These are phyloP conservation scores for Trichoderma pleuroti DNA, from an alignment of 2,329 filamentous ascomycete genomes.

Conservation along the genomic window DNA sequence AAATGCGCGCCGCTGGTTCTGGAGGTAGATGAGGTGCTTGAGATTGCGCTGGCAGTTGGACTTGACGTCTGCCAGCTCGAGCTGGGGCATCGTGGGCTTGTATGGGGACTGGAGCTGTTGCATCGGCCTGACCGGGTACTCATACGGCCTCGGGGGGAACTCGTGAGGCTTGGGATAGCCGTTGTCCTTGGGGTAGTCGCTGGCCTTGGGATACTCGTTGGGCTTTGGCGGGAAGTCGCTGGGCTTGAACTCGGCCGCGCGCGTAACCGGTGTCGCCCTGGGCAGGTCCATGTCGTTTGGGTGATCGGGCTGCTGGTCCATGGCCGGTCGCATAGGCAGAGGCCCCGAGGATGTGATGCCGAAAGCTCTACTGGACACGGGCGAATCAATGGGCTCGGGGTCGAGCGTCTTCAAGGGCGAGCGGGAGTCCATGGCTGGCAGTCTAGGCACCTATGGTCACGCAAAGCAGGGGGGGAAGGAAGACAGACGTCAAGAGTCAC, in stretches of 20 bases:
- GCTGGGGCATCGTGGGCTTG: conserved; percentile 7
- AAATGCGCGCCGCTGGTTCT: conserved; percentile 29
- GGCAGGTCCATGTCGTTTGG: conserved; percentile 24
- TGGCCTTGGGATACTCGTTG: neutral
- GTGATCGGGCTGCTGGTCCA: conserved; percentile 25
- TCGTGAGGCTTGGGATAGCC: conserved; percentile 6
- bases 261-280: neutral
- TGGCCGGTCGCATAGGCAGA: conserved; percentile 23
- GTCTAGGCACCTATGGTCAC: conserved; percentile 12
- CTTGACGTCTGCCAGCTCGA: conserved; percentile 30
- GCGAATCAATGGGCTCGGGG: conserved; percentile 16
- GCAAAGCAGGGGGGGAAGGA: neutral
- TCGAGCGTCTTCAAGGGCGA: conserved; percentile 10
- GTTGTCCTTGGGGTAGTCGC: neutral
- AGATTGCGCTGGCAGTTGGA: conserved; percentile 36
- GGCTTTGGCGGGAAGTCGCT: conserved; percentile 6
- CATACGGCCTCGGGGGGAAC: conserved; percentile 12
- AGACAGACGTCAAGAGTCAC: neutral
- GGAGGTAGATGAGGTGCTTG: conserved; percentile 35
- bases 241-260: conserved; percentile 18
- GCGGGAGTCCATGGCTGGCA: conserved; percentile 12
- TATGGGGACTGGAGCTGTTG: conserved; percentile 14
- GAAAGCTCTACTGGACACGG: neutral
- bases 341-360: neutral
- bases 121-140: conserved; percentile 12